Evolutionary conservation across 805 yeast genomes (phyloP).

Genomic region (Pichia manshurica): DNA sequence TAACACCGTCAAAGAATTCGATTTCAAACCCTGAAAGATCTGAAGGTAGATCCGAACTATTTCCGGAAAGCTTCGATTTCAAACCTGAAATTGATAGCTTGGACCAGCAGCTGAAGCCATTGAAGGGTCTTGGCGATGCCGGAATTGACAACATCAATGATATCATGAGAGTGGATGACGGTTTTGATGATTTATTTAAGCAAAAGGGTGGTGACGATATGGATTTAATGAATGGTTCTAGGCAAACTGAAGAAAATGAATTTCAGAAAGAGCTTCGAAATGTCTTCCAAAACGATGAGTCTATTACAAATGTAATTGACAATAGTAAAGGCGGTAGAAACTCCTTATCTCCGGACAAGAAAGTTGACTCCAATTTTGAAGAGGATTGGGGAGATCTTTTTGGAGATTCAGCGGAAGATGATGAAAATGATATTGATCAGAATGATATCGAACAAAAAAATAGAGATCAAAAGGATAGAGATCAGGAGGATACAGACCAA

Average conservation of each 20-base stretch:
- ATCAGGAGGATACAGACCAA: background rate
- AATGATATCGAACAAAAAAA: slow-evolving; percentile 7
- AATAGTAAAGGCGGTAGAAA: background rate
- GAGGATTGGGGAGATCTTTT: slow-evolving; percentile 30
- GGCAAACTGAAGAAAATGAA: background rate
- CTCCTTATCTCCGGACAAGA: slow-evolving; percentile 6
- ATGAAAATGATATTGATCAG: background rate
- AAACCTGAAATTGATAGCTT: slow-evolving; percentile 7
- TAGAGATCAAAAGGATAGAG: slow-evolving; percentile 16
- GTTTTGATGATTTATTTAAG: slow-evolving; percentile 7
- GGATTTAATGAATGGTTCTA: background rate
- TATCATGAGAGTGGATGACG: slow-evolving; percentile 3
- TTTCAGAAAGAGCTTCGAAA: background rate
- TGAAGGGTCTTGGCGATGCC: background rate
- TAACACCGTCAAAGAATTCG: no score
- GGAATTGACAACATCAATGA: background rate
- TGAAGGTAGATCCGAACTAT: slow-evolving; percentile 6
- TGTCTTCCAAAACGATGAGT: background rate
- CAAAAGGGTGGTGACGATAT: slow-evolving; percentile 1
- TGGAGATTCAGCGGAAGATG: slow-evolving; percentile 19
- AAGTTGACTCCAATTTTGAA: slow-evolving; percentile 7
- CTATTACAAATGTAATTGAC: background rate
- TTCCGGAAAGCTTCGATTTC: slow-evolving; percentile 10
- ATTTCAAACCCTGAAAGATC: background rate
- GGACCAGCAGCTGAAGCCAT: slow-evolving; percentile 6